Evolutionary conservation across 768 basidiomycete genomes (phyloP), one percentile per base, ranked within the genome.

Genomic region (Kwoniella bestiolae): DNA sequence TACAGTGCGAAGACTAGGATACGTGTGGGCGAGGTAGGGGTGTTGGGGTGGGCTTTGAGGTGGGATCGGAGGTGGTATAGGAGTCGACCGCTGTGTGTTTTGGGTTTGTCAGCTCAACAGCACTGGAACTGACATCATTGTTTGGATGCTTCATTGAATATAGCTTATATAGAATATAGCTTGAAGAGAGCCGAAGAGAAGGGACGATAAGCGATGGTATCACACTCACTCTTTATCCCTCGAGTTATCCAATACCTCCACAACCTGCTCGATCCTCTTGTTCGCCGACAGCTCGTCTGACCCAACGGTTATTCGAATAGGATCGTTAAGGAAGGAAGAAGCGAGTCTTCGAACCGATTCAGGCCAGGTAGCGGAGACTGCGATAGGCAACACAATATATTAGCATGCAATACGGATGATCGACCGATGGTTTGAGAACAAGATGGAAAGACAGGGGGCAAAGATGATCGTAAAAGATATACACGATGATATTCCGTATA

Each of bases 281-380:
- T 97, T 97, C 14, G 96, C 96, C 1, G 90, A 91, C 57, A 98
- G 84, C 71, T 97, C 94, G 64, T 99, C 96, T 69, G 90, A 91
- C 5, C 96, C 96, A 34, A 99, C 94, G 0, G 94, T 97, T 44
- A 98, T 89, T 28, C 92, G 86, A 23, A 97, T 85, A 3, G 95
- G 93, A 63, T 90, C 82, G 45, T 85, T 85, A 80, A 90, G 90
- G 83, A 98, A 98, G 9, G 93, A 89, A 72, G 87, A 85, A 0
- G 96, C 96, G 38, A 99, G 84, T 64, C 90, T 85, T 57, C 94
- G 86, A 25, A 99, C 94, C 11, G 91, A 88, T 74, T 95, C 92
- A 0, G 96, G 96, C 96, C 96, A 99, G 7, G 96, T 99, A 8
- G 96, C 96, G 56, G 93, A 96, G 84, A 98, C 92, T 94, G 55